Conservation (phyloP, 371 early-diverging fungal species). For the Lichtheimia ramosa region DNA sequence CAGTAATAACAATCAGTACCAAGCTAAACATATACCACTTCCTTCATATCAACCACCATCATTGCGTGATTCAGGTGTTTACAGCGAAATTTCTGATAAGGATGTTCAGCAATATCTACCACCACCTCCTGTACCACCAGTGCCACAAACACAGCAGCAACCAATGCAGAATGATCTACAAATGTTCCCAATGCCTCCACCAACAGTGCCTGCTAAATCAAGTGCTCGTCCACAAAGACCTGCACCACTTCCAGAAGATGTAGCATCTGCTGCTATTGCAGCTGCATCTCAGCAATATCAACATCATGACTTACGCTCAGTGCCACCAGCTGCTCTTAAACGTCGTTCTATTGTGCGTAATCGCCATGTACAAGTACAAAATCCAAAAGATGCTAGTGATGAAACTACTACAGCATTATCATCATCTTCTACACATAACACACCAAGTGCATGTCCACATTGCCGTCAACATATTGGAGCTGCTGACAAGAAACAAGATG, state of each 20-base stretch:
- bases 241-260: constrained; percentile 29
- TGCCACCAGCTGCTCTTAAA: constrained; percentile 36
- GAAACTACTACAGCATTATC: too few species aligned
- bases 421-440: too few species aligned
- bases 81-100: constrained; percentile 37
- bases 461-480: constrained; percentile 22
- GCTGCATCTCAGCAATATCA: constrained; percentile 11
- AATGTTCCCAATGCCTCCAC: constrained; percentile 34
- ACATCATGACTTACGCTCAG: constrained; percentile 11
- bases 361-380: constrained; percentile 14
- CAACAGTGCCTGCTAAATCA: constrained; percentile 16
- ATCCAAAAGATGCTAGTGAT: too few species aligned
- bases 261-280: constrained; percentile 38
- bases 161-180: neutral
- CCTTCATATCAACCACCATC: constrained; percentile 17
- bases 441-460: constrained; percentile 28
- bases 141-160: constrained; percentile 9
- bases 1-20: neutral
- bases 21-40: constrained; percentile 18
- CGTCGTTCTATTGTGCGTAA: constrained; percentile 31
- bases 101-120: constrained; percentile 7
- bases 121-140: constrained; percentile 11
- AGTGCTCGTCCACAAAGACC: constrained; percentile 29
- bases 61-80: constrained; percentile 40
- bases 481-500: neutral